A percentile compares a stretch with the other conserved stretches of the same genome.
Evolutionary conservation across 164 flowering plant genomes (phyloP).

Genomic region (Paratinospora sagittata): DNA sequence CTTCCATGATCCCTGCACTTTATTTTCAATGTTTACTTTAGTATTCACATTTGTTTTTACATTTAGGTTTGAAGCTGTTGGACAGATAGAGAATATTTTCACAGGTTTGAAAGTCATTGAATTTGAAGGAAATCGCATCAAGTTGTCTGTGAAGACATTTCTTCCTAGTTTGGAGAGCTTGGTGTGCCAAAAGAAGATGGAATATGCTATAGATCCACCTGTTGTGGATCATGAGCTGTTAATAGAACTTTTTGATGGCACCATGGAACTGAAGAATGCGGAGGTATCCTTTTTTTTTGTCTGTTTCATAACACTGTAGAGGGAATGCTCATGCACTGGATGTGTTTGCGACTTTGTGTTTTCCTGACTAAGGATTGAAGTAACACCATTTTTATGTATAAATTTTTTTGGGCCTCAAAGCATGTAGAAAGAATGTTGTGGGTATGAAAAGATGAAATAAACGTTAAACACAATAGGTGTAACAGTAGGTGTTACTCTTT

Average conservation of each 20-base stretch:
- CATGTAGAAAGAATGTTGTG: neutral
- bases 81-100: constrained; percentile 51
- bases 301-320: neutral
- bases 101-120: constrained; percentile 58
- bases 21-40: neutral
- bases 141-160: constrained; percentile 56
- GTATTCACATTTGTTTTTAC: constrained; percentile 5
- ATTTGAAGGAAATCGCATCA: constrained; percentile 50
- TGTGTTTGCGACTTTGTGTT: neutral
- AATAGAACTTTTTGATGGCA: constrained; percentile 48
- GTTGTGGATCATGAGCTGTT: constrained; percentile 63
- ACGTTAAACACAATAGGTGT: no score
- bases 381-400: neutral
- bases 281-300: constrained; percentile 41
- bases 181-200: constrained; percentile 29
- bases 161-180: constrained; percentile 42
- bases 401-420: neutral
- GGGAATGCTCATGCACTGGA: neutral
- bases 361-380: neutral
- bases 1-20: neutral
- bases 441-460: neutral
- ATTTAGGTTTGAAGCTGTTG: constrained; percentile 49
- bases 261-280: constrained; percentile 49
- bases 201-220: constrained; percentile 32
- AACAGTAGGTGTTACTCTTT: no score